A percentile compares a stretch with the other conserved stretches of the same genome.
Evolutionary conservation across 73 alveolate species (phyloP).

Genomic region (Paramecium primaurelia): DNA sequence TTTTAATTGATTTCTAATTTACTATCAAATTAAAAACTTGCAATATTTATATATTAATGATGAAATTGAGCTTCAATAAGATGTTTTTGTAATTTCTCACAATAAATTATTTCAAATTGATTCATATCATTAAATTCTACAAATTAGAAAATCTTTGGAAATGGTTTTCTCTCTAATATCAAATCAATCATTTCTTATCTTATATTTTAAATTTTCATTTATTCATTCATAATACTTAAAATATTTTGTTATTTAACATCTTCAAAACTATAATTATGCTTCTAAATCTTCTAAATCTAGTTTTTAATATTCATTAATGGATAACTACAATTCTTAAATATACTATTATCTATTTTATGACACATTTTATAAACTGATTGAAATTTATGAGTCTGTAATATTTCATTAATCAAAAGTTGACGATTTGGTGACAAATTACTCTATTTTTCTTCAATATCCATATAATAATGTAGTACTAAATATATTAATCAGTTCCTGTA

Average conservation of each 20-base stretch:
- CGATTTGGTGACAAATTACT: neutral
- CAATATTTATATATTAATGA: neutral
- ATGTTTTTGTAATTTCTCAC: neutral
- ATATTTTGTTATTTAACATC: neutral
- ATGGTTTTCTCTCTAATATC: neutral
- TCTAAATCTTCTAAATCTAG: neutral
- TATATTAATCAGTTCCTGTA: neutral
- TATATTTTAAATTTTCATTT: neutral
- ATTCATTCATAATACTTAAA: neutral
- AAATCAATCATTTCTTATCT: neutral
- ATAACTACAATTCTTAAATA: neutral
- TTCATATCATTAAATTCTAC: neutral
- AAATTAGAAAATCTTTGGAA: neutral
- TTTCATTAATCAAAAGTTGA: neutral
- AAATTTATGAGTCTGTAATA: neutral
- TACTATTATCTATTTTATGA: neutral
- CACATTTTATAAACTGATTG: neutral
- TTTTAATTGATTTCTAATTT: neutral
- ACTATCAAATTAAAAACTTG: neutral
- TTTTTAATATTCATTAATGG: neutral
- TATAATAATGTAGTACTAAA: neutral
- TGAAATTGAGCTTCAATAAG: neutral
- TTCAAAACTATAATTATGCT: neutral
- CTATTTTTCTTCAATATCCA: neutral
- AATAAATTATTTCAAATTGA: neutral